Evolutionary conservation across 305 asterid species (phyloP).

Genomic region (Rubia peregrina): DNA sequence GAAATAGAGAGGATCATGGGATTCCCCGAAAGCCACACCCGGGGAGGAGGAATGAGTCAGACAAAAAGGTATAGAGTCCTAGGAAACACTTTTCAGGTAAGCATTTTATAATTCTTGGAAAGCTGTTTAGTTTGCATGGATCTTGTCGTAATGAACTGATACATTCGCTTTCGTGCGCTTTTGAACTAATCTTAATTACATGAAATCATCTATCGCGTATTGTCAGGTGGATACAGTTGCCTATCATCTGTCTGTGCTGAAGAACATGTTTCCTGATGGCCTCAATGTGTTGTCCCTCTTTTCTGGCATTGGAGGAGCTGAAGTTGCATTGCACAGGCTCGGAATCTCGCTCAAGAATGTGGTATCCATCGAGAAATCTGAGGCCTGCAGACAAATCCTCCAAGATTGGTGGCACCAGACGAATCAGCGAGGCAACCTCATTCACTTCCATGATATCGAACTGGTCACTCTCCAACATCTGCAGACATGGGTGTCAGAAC

Average conservation of each 20-base stretch:
- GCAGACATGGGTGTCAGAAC: slow-evolving; percentile 20
- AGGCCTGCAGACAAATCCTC: slow-evolving; percentile 27
- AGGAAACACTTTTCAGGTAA: slow-evolving; percentile 91
- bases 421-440: slow-evolving; percentile 30
- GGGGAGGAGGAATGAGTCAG: slow-evolving; percentile 91
- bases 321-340: slow-evolving; percentile 38
- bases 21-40: slow-evolving; percentile 81
- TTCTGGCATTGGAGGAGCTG: slow-evolving; percentile 50
- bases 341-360: slow-evolving; percentile 30
- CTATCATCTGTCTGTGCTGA: slow-evolving; percentile 37
- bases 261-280: slow-evolving; percentile 33
- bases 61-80: slow-evolving; percentile 81
- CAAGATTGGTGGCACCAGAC: slow-evolving; percentile 49
- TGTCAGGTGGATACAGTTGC: slow-evolving; percentile 47
- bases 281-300: slow-evolving; percentile 43
- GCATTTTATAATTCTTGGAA: not conserved
- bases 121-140: not conserved
- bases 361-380: slow-evolving; percentile 35
- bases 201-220: not conserved
- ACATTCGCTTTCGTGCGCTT: not conserved
- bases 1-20: slow-evolving; percentile 81
- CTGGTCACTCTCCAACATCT: slow-evolving; percentile 5
- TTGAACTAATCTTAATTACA: no score
- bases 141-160: not conserved
- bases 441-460: slow-evolving; percentile 26